Percentiles rank a stretch among this genome's conserved stretches.
Conservation (phyloP, 306 rosid genomes). For the Trifolium repens region DNA sequence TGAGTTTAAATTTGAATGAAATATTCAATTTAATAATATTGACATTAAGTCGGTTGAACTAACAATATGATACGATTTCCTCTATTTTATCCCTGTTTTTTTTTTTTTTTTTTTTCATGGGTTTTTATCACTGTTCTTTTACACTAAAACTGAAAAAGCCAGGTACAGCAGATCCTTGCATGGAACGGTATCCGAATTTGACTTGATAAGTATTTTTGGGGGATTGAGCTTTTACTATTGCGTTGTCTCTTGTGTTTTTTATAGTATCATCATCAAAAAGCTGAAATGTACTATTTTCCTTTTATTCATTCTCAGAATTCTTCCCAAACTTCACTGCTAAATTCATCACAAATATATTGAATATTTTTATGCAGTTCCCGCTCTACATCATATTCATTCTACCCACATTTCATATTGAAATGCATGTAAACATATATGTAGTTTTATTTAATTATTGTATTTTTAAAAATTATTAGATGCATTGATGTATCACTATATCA, state of each 20-base stretch:
- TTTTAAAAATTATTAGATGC: neutral
- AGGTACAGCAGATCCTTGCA: neutral
- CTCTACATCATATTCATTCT: neutral
- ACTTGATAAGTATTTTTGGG: constrained; percentile 3
- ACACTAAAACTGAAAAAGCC: neutral
- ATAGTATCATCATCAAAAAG: neutral
- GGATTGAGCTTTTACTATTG: neutral
- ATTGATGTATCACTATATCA: too few relatives aligned
- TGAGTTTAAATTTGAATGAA: too few relatives aligned
- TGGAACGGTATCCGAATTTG: neutral
- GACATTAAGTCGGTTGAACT: too few relatives aligned
- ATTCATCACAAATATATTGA: neutral
- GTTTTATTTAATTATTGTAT: neutral
- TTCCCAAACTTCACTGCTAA: constrained; percentile 7
- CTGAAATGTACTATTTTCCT: neutral
- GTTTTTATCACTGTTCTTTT: neutral
- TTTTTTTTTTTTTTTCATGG: too few relatives aligned
- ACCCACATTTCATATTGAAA: too few relatives aligned
- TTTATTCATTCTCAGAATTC: neutral
- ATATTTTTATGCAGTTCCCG: neutral
- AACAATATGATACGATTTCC: too few relatives aligned
- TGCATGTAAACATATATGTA: neutral
- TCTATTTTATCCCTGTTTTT: too few relatives aligned
- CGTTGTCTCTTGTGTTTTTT: neutral
- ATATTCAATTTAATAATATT: too few relatives aligned